A percentile compares a stretch with the other conserved stretches of the same genome.
Evolutionary conservation across 768 basidiomycete genomes (phyloP).

Genomic region (Tricholoma sp.): DNA sequence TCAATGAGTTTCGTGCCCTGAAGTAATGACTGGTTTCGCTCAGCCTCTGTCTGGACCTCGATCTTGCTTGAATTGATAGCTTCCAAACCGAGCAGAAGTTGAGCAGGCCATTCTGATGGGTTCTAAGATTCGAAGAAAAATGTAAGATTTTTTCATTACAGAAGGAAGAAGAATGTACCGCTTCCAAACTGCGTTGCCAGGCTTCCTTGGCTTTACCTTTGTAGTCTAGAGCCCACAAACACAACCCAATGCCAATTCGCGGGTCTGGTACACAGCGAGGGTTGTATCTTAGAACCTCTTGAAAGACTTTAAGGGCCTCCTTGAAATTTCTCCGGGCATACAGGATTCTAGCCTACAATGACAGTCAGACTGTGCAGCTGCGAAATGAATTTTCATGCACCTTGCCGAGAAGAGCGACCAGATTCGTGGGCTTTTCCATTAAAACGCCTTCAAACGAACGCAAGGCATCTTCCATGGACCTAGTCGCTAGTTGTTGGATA

Average conservation of each 20-base stretch:
- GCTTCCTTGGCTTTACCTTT: conserved; percentile 78
- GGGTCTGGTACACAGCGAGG: conserved; percentile 88
- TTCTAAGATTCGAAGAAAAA: conserved; percentile 41
- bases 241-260: conserved; percentile 91
- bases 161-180: conserved; percentile 44
- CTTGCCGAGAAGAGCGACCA: conserved; percentile 86
- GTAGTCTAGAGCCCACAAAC: conserved; percentile 86
- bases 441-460: conserved; percentile 80
- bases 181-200: conserved; percentile 85
- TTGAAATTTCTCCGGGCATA: conserved; percentile 75
- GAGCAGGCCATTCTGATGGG: conserved; percentile 71
- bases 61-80: conserved; percentile 83
- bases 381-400: conserved; percentile 31
- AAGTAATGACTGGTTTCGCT: conserved; percentile 56
- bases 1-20: conserved; percentile 68
- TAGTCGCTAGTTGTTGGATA: conserved; percentile 74
- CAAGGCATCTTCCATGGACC: conserved; percentile 77
- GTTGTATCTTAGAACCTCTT: conserved; percentile 72
- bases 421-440: conserved; percentile 72
- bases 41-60: conserved; percentile 54
- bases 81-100: conserved; percentile 80
- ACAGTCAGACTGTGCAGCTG: not conserved
- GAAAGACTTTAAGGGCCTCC: conserved; percentile 80
- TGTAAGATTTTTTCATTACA: not conserved
- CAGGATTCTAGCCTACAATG: conserved; percentile 68